These are phyloP conservation scores for Inosperma sp. DNA, from an alignment of 768 basidiomycete genomes.

Conservation along the genomic window DNA sequence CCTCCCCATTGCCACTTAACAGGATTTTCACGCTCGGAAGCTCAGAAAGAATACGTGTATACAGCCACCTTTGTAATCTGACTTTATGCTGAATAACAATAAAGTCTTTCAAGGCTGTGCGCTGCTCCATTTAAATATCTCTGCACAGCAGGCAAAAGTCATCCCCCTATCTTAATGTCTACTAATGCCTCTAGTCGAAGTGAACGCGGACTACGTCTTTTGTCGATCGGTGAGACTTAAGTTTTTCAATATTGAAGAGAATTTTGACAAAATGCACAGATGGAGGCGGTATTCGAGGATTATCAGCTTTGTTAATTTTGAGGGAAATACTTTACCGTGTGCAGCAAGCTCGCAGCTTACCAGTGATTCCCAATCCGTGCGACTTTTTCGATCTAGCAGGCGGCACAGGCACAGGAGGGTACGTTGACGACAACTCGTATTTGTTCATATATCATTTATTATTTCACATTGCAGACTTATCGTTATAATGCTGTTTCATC, in stretches of 20 bases:
- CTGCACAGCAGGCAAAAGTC: too few species aligned
- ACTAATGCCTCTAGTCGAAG: too few species aligned
- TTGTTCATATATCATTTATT: background rate
- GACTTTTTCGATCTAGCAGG: constrained; percentile 2
- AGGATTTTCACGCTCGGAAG: too few species aligned
- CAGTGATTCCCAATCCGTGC: background rate
- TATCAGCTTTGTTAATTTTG: constrained; percentile 1
- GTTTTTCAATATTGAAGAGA: background rate
- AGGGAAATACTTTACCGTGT: background rate
- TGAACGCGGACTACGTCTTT: background rate
- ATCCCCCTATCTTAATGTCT: too few species aligned
- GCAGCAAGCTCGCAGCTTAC: background rate
- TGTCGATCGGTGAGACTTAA: constrained; percentile 2
- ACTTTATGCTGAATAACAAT: too few species aligned
- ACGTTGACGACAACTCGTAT: background rate
- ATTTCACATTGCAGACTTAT: background rate
- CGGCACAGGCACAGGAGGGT: constrained; percentile 1
- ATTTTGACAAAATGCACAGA: background rate
- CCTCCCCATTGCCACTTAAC: too few species aligned
- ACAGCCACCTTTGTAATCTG: too few species aligned
- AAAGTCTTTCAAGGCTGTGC: too few species aligned
- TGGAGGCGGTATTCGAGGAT: background rate
- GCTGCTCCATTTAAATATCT: too few species aligned
- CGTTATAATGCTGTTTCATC: constrained; percentile 3
- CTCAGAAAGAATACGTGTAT: too few species aligned